Conservation (phyloP, 805 yeast genomes). For the Lachancea cidri region DNA sequence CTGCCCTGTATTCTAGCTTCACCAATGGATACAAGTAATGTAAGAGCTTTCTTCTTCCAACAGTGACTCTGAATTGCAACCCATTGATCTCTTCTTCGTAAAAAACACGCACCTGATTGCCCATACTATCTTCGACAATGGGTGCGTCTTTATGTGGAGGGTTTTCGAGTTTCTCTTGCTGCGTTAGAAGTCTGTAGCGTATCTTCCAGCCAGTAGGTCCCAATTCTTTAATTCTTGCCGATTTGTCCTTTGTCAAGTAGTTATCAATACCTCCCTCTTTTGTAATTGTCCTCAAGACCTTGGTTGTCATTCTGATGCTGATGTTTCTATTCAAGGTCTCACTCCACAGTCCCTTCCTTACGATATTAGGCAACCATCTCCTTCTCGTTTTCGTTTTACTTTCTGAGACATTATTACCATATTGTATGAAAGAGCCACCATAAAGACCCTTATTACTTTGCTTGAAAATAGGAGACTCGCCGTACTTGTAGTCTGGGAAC, state of each 20-base stretch:
- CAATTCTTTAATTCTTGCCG: constrained; percentile 86
- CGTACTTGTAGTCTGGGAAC: constrained; percentile 71
- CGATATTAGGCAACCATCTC: constrained; percentile 81
- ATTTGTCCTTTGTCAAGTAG: constrained; percentile 77
- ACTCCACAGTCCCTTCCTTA: constrained; percentile 75
- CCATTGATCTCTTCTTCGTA: constrained; percentile 42
- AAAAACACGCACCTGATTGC: constrained; percentile 40
- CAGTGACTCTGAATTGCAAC: constrained; percentile 44
- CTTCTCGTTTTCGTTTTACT: constrained; percentile 64
- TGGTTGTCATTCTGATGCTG: constrained; percentile 61
- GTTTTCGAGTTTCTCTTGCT: constrained; percentile 35
- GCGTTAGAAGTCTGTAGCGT: constrained; percentile 63
- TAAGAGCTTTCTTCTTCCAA: constrained; percentile 62
- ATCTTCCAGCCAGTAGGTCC: constrained; percentile 92
- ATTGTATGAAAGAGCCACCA: constrained; percentile 79
- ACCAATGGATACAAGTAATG: constrained; percentile 49
- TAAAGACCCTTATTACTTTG: constrained; percentile 83
- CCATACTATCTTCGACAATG: constrained; percentile 29
- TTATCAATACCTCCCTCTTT: constrained; percentile 95
- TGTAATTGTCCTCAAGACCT: constrained; percentile 79
- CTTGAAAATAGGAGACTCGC: constrained; percentile 71
- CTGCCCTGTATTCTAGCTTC: constrained; percentile 37
- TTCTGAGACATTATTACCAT: constrained; percentile 77
- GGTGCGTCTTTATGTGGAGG: constrained; percentile 37
- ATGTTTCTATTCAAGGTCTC: constrained; percentile 60